These are phyloP conservation scores for Basidiobolus meristosporus DNA, from an alignment of 371 early-diverging fungal genomes.

Conservation along the genomic window DNA sequence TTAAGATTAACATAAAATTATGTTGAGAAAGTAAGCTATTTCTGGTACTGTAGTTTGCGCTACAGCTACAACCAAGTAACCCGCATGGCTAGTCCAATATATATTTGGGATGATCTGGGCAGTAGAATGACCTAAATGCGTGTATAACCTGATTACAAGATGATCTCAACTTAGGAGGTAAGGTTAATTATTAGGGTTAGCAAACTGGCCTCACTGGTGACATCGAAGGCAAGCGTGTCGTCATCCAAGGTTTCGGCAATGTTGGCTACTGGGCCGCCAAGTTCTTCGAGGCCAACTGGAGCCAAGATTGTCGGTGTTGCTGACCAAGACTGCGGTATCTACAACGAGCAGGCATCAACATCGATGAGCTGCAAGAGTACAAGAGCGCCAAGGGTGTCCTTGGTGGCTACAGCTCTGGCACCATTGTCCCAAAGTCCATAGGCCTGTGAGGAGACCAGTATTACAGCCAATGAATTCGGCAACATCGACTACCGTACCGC, in stretches of 20 bases:
- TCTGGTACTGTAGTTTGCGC: too few species aligned
- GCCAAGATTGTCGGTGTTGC: slow-evolving; percentile 69
- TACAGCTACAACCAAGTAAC: too few species aligned
- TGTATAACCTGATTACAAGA: too few species aligned
- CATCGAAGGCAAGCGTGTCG: slow-evolving; percentile 38
- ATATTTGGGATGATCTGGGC: too few species aligned
- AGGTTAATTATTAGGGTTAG: too few species aligned
- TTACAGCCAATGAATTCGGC: slow-evolving; percentile 5
- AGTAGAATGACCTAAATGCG: too few species aligned
- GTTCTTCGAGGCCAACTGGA: slow-evolving; percentile 63
- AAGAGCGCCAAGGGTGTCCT: slow-evolving; percentile 42
- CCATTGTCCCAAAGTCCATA: slow-evolving; percentile 37
- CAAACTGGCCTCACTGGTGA: slow-evolving; percentile 48
- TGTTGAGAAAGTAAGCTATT: too few species aligned
- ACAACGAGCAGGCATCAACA: slow-evolving; percentile 47
- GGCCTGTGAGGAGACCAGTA: too few species aligned
- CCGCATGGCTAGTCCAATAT: too few species aligned
- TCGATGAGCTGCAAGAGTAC: slow-evolving; percentile 48
- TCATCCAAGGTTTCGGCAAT: slow-evolving; percentile 83
- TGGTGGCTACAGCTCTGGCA: slow-evolving; percentile 38
- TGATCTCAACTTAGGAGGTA: too few species aligned
- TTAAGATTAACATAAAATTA: too few species aligned
- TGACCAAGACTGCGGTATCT: slow-evolving; percentile 52
- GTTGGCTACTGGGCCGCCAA: slow-evolving; percentile 82
- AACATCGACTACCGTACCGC: slow-evolving; percentile 70